Conservation (phyloP, 2,329 filamentous ascomycete genomes). For the Aspergillus sp. region DNA sequence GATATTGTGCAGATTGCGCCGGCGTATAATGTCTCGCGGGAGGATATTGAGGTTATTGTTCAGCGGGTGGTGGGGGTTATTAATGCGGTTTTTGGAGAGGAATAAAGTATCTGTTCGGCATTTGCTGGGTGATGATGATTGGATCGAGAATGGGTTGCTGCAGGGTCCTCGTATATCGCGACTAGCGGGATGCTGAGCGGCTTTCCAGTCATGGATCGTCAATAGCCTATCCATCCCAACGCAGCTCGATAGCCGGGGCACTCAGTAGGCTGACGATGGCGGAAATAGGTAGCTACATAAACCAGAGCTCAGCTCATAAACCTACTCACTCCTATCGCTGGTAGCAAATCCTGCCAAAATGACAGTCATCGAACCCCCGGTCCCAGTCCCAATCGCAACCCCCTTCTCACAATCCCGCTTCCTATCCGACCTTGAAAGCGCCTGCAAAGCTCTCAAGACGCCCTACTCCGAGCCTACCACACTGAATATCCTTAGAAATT, state of each 20-base stretch:
- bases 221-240: too few relatives aligned
- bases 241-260: too few relatives aligned
- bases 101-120: not conserved
- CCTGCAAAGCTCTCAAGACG: not conserved
- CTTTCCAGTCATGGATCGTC: too few relatives aligned
- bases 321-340: too few relatives aligned
- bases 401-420: not conserved
- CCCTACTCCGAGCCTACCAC: not conserved
- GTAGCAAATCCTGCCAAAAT: not conserved
- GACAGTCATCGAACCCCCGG: not conserved
- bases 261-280: too few relatives aligned
- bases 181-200: too few relatives aligned
- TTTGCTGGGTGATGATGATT: too few relatives aligned
- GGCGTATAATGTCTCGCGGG: constrained; percentile 55
- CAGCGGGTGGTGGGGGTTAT: constrained; percentile 49
- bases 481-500: not conserved
- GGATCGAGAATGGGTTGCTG: too few relatives aligned
- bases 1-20: constrained; percentile 61
- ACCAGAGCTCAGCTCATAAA: too few relatives aligned
- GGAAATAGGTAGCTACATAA: too few relatives aligned
- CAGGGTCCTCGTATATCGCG: too few relatives aligned
- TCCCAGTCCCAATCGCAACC: not conserved
- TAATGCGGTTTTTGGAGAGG: constrained; percentile 35
- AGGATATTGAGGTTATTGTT: constrained; percentile 56
- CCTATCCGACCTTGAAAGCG: not conserved